phyloP scores from a whole-genome alignment of 495 filamentous ascomycete species.

The Opeltia flavorubescens region DNA sequence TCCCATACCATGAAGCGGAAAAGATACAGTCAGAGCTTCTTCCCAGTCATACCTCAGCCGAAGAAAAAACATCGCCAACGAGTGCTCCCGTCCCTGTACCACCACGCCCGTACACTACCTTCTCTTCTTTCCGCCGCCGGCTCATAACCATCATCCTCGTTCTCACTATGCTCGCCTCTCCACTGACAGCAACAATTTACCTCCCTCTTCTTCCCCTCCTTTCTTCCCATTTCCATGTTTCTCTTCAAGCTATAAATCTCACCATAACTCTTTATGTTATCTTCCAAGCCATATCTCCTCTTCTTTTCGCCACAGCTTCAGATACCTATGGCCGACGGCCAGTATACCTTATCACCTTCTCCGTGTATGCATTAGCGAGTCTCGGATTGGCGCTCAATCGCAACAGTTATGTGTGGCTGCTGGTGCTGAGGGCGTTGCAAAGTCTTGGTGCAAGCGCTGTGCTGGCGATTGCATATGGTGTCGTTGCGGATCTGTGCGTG shows the following conservation, averaged over 20 bases:
- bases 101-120: slow-evolving; percentile 8
- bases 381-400: slow-evolving; percentile 22
- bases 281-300: slow-evolving; percentile 23
- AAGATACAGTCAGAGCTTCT: too few relatives aligned
- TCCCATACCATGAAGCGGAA: too few relatives aligned
- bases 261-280: slow-evolving; percentile 23
- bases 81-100: too few relatives aligned
- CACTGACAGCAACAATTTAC: slow-evolving; percentile 23
- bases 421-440: slow-evolving; percentile 25
- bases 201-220: slow-evolving; percentile 20
- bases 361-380: slow-evolving; percentile 21
- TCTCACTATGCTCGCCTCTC: slow-evolving; percentile 14
- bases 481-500: slow-evolving; percentile 22
- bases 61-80: too few relatives aligned
- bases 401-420: slow-evolving; percentile 19
- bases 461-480: slow-evolving; percentile 18
- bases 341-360: slow-evolving; percentile 20
- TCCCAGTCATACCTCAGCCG: too few relatives aligned
- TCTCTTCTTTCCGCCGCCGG: slow-evolving; percentile 4
- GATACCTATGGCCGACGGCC: slow-evolving; percentile 25
- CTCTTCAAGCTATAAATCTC: slow-evolving; percentile 21
- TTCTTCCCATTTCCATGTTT: slow-evolving; percentile 11
- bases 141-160: slow-evolving; percentile 13
- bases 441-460: slow-evolving; percentile 22
- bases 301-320: slow-evolving; percentile 25